Base-by-base conservation (phyloP, 306 rosid genomes). In the Styphnolobium japonicum region DNA sequence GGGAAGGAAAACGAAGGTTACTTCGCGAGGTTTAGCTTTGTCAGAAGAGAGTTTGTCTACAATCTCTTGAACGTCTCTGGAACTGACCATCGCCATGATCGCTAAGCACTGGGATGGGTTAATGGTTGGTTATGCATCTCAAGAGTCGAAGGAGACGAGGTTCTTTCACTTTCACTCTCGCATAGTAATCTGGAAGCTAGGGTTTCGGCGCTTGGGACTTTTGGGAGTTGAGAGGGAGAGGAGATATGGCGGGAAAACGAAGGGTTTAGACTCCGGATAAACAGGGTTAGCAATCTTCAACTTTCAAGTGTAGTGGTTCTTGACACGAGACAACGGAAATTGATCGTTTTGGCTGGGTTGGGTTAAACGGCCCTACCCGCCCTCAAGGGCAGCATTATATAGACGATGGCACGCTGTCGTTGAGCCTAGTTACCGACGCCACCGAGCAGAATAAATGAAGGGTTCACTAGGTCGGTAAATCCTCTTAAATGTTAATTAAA, bases 11-110 rank as follows among this genome's bases (percentile, higher is more conserved):
- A 23, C 14, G 73, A 42, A 43, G 64, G 60, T 78, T 91, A 91
- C 97, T 53, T 94, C 98, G 76, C 98, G 97, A 74, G 90, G 65
- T 89, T 88, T 94, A 64, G 85, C 89, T 88, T 92, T 94, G 65
- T 89, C 94, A 29, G 97, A 94, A 8, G 98, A 91, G 55, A 91
- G 93, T 84, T 91, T 91, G 10, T 89, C 86, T 22, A 87, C 81
- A 27, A 94, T 91, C 77, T 94, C 98, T 61, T 80, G 92, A 62
- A 91, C 81, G 80, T 94, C 98, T 77, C 94, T 85, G 75, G 97
- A 91, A 49, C 76, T 78, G 83, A 88, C 84, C 63, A 70, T 89
- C 83, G 88, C 85, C 80, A 68, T 55, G 39, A 43, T 78, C 55
- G 78, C 66, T 66, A 42, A 46, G 84, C 63, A 37, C 83, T 79